Conservation (phyloP, 169 alveolate species). For the Eimeria necatrix region DNA sequence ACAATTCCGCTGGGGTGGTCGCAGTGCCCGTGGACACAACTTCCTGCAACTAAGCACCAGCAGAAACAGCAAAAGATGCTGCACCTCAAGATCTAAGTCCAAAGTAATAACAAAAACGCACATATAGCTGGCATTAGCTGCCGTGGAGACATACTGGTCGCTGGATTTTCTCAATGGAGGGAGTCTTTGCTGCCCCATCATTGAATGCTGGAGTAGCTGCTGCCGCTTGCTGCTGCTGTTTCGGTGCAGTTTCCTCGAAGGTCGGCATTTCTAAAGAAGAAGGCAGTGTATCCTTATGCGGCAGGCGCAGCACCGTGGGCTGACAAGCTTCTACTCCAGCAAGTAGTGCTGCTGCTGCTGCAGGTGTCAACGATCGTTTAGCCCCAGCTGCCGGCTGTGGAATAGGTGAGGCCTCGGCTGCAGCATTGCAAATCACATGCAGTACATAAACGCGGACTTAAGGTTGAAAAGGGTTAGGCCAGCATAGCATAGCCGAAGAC, state of each 20-base stretch:
- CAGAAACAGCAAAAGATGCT: neutral
- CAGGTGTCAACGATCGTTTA: neutral
- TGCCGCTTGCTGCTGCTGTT: slow-evolving; percentile 28
- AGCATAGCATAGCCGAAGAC: neutral
- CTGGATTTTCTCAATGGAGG: neutral
- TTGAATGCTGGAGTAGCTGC: neutral
- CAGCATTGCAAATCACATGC: neutral
- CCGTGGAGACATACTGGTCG: slow-evolving; percentile 23
- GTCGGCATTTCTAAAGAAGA: slow-evolving; percentile 47
- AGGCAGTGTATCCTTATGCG: slow-evolving; percentile 53
- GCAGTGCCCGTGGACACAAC: slow-evolving; percentile 44
- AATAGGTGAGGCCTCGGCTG: slow-evolving; percentile 20
- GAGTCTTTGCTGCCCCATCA: neutral
- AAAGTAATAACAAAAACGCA: neutral
- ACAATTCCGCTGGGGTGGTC: slow-evolving; percentile 53
- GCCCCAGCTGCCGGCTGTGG: neutral
- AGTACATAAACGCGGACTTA: neutral
- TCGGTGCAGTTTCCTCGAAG: neutral
- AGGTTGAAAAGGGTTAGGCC: neutral
- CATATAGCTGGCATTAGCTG: neutral
- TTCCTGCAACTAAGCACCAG: slow-evolving; percentile 22
- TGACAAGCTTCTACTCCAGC: neutral
- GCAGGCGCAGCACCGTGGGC: slow-evolving; percentile 58
- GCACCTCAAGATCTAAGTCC: neutral
- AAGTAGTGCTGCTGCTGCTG: neutral